Evolutionary conservation across 83 land plant genomes (phyloP).

Genomic region (Thuja plicata): DNA sequence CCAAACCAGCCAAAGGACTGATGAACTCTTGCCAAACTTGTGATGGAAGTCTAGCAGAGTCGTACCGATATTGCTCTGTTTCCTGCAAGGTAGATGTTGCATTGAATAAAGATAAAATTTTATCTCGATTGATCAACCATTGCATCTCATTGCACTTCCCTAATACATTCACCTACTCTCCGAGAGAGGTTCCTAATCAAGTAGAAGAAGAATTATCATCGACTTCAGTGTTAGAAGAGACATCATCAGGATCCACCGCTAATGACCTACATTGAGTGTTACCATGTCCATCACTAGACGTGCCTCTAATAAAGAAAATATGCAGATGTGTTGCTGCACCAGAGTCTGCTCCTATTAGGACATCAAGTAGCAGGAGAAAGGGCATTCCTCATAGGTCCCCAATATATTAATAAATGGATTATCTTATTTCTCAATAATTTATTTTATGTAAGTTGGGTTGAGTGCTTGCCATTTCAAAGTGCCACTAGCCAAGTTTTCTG

Average conservation of each 20-base stretch:
- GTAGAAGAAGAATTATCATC: constrained; percentile 11
- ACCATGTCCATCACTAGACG: background rate
- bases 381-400: constrained; percentile 71
- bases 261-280: constrained; percentile 12
- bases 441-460: background rate
- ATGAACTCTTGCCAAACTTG: constrained; percentile 54
- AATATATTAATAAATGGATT: constrained; percentile 22
- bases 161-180: constrained; percentile 10
- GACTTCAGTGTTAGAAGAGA: constrained; percentile 8
- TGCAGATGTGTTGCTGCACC: constrained; percentile 22
- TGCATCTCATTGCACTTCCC: constrained; percentile 8
- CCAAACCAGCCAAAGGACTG: constrained; percentile 45
- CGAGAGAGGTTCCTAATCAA: constrained; percentile 19
- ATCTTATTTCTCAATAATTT: background rate
- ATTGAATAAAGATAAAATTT: constrained; percentile 35
- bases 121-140: constrained; percentile 19
- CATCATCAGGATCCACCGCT: constrained; percentile 9
- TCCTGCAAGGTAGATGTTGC: constrained; percentile 71
- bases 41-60: constrained; percentile 61
- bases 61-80: constrained; percentile 61
- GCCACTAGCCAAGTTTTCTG: background rate
- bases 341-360: constrained; percentile 19
- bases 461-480: constrained; percentile 2
- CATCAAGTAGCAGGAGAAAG: constrained; percentile 56
- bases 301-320: constrained; percentile 13